These are phyloP conservation scores for Poa pratensis DNA, from an alignment of 176 grass and related monocot genomes.

Conservation along the genomic window DNA sequence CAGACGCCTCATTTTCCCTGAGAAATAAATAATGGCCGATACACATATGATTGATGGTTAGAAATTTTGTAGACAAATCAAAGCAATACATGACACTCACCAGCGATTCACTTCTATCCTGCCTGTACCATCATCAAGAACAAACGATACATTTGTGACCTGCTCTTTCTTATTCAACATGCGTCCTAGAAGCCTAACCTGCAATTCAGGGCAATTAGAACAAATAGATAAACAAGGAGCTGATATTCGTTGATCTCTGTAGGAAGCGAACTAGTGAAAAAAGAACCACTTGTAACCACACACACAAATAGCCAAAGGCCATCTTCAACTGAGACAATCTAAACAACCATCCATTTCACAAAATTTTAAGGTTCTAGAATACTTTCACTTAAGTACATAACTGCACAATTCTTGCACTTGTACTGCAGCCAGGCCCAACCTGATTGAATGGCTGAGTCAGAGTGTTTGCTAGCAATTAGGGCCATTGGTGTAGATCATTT, in stretches of 20 bases:
- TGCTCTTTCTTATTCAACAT: slow-evolving; percentile 72
- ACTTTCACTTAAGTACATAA: background rate
- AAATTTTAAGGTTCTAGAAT: background rate
- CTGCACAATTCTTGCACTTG: background rate
- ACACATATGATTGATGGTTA: background rate
- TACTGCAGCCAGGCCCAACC: background rate
- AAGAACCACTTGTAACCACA: background rate
- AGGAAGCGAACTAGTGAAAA: slow-evolving; percentile 2
- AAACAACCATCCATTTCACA: background rate
- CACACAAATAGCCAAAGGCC: background rate
- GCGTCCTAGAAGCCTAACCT: slow-evolving; percentile 86
- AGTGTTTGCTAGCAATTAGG: background rate
- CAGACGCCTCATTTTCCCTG: slow-evolving; percentile 75
- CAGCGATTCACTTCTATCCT: slow-evolving; percentile 78
- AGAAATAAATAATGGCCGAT: slow-evolving; percentile 19
- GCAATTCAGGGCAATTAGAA: slow-evolving; percentile 37
- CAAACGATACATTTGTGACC: slow-evolving; percentile 75
- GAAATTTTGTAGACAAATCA: background rate
- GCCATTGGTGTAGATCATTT: background rate
- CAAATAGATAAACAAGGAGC: slow-evolving; percentile 13
- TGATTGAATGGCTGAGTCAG: background rate
- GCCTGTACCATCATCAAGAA: slow-evolving; percentile 88
- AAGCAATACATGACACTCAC: slow-evolving; percentile 47
- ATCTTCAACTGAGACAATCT: background rate
- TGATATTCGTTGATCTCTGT: background rate